Evolutionary conservation across 2,329 filamentous ascomycete species (phyloP), one percentile per base, ranked within the genome.

Genomic region (Fusarium irregulare): DNA sequence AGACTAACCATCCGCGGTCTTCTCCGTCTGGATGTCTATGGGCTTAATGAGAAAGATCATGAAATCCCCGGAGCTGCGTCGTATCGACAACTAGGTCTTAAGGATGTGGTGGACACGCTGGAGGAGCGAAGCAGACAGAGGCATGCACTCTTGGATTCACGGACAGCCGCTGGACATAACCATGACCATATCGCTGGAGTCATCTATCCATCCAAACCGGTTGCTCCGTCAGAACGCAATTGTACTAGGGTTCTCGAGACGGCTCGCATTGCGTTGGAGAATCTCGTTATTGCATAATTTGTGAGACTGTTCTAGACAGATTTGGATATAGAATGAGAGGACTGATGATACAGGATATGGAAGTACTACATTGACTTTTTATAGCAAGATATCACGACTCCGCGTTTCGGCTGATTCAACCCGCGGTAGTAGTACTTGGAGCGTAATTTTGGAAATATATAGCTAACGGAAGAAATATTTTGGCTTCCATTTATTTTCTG

Each of bases 21-120:
- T 59, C 77, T 90, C 20, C 84, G 83, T 61, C 71, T 86, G 14
- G 88, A 90, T 71, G 83, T 90, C 10, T 88, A 90, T 74, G 88
- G 88, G 1, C 73, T 86, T 28, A 73, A 76, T 14, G 71, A 73
- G 23, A 54, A 65, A n/a, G 64, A 64, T 11, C 46, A 49, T 6
- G 53, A 61, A 2, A 53, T 61, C 14, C 58, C 75, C 47, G 70
- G 72, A 28, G 41, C 57, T 8, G 21, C 49, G 21, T 21, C 41
- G 16, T 72, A 68, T 30, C 71, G 78, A 41, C 84, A 86, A 46
- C 78, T 83, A 23, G 87, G 87, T 0, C 79, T 90, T 6, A 85
- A 81, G 73, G 87, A 88, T 56, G 83, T 90, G 37, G 81, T 89
- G 28, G 73, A 76, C 13, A 77, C 83, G 63, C 83, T 90, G 77